Evolutionary conservation across 192 early-diverging fungal genomes (phyloP).

Genomic region (Podila epigama): DNA sequence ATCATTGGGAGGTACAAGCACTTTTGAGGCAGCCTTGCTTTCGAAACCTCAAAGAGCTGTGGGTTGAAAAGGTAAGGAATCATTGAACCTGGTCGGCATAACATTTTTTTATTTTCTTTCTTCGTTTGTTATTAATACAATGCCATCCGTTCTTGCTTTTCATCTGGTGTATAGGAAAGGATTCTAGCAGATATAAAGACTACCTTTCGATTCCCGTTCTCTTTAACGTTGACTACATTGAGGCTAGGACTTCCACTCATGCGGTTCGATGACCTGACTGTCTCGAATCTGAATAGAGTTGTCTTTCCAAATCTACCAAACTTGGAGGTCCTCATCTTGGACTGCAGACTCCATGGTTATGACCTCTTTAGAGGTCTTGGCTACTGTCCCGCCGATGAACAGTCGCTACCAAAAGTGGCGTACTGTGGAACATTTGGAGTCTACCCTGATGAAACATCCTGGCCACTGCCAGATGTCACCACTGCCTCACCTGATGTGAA

Average conservation of each 20-base stretch:
- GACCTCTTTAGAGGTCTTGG: not conserved
- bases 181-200: too few relatives aligned
- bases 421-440: too few relatives aligned
- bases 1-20: not conserved
- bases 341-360: not conserved
- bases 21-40: not conserved
- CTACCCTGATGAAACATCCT: too few relatives aligned
- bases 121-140: not conserved
- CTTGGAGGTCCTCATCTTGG: not conserved
- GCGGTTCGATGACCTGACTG: not conserved
- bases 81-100: not conserved
- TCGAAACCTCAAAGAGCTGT: not conserved
- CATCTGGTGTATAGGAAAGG: too few relatives aligned
- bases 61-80: not conserved
- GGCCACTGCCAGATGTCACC: too few relatives aligned
- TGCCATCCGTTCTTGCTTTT: too few relatives aligned
- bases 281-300: not conserved
- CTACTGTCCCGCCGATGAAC: not conserved
- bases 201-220: not conserved
- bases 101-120: not conserved
- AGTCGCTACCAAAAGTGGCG: not conserved
- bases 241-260: not conserved
- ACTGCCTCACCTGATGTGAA: too few relatives aligned
- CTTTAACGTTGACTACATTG: not conserved
- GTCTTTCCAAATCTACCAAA: not conserved